Base-by-base conservation (phyloP, 2,329 filamentous ascomycete species). In the Sporothrix inflata region DNA sequence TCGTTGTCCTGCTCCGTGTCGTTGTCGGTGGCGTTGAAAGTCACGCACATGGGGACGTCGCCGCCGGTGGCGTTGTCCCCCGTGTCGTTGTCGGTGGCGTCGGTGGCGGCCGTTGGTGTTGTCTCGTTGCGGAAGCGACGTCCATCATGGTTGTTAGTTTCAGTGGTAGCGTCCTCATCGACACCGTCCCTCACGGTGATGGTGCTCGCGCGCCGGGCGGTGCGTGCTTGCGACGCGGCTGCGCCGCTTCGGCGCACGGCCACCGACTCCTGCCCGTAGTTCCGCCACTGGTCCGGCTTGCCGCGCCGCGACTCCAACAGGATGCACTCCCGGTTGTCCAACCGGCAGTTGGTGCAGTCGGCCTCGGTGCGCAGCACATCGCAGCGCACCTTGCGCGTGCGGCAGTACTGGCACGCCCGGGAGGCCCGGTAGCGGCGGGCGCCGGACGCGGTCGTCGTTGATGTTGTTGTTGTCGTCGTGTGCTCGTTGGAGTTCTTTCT, bases 301-400 rank as follows among this genome's bases (percentile, higher is more conserved):
- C 68, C 68, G 1, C 68, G 34, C 11, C 68, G 34, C 7, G 68
- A 70, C 21, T 55, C 68, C 5, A 70, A 24, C 16, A 70, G 38
- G 4, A 70, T 55, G 16, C 68, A 70, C 68, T 70, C 53, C 4
- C 68, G 51, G 4, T 45, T 45, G 68, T 70, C 68, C 7, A 70
- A 53, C 7, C 68, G 68, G 68, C 68, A 70, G 68, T 70, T 61
- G 30, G 68, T 70, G 68, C 68, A 70, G 53, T 40, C 68, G 1
- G 68, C 38, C 3, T 70, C 24, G 3, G 21, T 60, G 1, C 68
- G 40, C 53, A 70, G 40, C 21, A 70, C 68, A 21, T 70, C 68
- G 53, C 68, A 70, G 19, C 68, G 53, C 38, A 70, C 68, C 38
- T 70, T 70, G 21, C 68, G 51, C 24, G 38, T 70, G 38, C 68